These are phyloP conservation scores for Fusarium cicatricum DNA, from an alignment of 2,329 filamentous ascomycete genomes.

Conservation along the genomic window DNA sequence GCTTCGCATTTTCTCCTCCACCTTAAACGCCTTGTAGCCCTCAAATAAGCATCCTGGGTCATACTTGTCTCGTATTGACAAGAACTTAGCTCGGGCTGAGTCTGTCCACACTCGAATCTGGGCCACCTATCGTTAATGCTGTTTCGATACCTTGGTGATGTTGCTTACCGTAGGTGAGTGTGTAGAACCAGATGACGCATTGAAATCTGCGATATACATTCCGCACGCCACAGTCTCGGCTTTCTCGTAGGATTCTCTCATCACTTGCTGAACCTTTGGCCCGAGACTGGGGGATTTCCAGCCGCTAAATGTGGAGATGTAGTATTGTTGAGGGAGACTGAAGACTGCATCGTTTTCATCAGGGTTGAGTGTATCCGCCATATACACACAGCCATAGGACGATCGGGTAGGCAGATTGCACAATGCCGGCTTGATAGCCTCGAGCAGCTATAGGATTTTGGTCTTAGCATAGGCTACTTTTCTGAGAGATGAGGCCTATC, in stretches of 20 bases:
- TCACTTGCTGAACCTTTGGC: not conserved
- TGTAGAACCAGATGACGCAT: not conserved
- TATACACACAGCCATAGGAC: constrained; percentile 3
- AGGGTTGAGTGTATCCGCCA: not conserved
- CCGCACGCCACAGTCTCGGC: constrained; percentile 4
- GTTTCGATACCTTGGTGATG: not conserved
- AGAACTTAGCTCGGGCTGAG: no score
- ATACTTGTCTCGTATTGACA: no score
- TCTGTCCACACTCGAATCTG: no score
- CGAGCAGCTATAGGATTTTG: no score
- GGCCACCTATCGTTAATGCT: not conserved
- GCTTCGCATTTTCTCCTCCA: no score
- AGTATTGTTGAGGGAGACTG: constrained; percentile 6
- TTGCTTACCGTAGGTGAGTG: not conserved
- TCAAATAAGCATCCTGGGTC: no score
- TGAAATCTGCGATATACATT: constrained; percentile 6
- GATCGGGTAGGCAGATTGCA: not conserved
- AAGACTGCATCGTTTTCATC: constrained; percentile 3
- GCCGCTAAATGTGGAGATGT: constrained; percentile 1
- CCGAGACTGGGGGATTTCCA: not conserved
- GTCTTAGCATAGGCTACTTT: no score
- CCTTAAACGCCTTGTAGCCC: no score
- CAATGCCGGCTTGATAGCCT: constrained; percentile 1
- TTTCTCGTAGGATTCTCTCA: not conserved
- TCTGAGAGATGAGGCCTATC: no score